Percentiles rank a stretch among this genome's conserved stretches.
Conservation (phyloP, 2,329 filamentous ascomycete species). For the Colletotrichum camelliae region DNA sequence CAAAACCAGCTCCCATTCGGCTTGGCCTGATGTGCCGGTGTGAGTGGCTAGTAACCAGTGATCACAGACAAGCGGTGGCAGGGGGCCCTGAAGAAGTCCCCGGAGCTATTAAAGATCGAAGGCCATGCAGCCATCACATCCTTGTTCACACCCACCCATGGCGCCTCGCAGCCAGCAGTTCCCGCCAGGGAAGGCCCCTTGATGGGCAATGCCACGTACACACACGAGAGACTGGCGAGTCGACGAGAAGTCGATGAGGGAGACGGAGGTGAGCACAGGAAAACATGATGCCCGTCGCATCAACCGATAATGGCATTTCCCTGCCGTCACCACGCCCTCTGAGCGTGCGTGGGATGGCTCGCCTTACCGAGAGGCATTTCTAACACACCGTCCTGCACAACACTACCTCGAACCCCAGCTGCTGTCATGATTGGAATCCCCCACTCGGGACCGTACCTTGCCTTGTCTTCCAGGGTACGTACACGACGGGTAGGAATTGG, state of each 20-base stretch:
- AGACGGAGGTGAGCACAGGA: neutral
- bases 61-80: constrained; percentile 21
- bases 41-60: constrained; percentile 10
- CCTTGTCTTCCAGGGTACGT: constrained; percentile 15
- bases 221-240: constrained; percentile 15
- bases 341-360: neutral
- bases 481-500: constrained; percentile 20
- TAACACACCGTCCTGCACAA: neutral
- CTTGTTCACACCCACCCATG: constrained; percentile 19
- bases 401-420: neutral
- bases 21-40: constrained; percentile 19
- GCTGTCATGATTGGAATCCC: constrained; percentile 14
- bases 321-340: neutral
- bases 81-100: constrained; percentile 25
- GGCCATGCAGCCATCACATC: constrained; percentile 22
- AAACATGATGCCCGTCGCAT: neutral
- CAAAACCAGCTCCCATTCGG: constrained; percentile 20
- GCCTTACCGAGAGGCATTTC: neutral
- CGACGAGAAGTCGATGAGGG: neutral
- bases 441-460: constrained; percentile 20
- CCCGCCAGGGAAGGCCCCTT: constrained; percentile 21
- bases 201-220: constrained; percentile 23
- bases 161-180: constrained; percentile 20
- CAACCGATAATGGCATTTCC: neutral
- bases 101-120: constrained; percentile 26